Percentiles rank a stretch among this genome's conserved stretches.
Evolutionary conservation across 1,284 basidiomycete species (phyloP).

Genomic region (Phellopilus nigrolimitatus): DNA sequence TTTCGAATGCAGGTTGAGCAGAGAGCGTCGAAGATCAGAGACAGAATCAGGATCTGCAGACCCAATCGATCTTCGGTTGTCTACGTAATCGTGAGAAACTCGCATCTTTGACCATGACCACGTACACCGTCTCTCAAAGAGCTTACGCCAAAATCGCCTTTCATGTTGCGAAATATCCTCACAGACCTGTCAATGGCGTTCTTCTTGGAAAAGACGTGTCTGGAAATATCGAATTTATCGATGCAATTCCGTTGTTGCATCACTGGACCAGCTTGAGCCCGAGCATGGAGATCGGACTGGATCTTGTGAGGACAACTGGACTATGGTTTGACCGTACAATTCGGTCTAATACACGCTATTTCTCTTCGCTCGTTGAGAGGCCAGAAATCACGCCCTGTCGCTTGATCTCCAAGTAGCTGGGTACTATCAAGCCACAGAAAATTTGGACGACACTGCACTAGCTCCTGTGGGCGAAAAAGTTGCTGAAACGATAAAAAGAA

Average conservation of each 20-base stretch:
- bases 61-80: not conserved
- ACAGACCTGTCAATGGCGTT: conserved; percentile 63
- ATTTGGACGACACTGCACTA: conserved; percentile 51
- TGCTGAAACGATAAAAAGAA: conserved; percentile 44
- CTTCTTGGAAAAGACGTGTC: conserved; percentile 45
- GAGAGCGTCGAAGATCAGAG: not conserved
- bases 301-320: conserved; percentile 46
- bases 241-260: conserved; percentile 70
- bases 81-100: not conserved
- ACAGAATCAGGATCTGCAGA: not conserved
- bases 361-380: conserved; percentile 34
- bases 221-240: conserved; percentile 42
- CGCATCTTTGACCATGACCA: conserved; percentile 21
- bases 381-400: conserved; percentile 48
- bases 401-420: conserved; percentile 51
- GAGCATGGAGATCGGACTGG: conserved; percentile 76
- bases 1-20: not conserved
- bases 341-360: not conserved
- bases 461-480: conserved; percentile 63
- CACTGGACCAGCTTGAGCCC: conserved; percentile 75
- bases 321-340: conserved; percentile 3
- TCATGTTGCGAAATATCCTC: conserved; percentile 70
- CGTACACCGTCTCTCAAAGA: conserved; percentile 46
- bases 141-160: conserved; percentile 66
- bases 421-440: conserved; percentile 68